Evolutionary conservation across 768 basidiomycete species (phyloP).

Genomic region (Naganishia randhawae): DNA sequence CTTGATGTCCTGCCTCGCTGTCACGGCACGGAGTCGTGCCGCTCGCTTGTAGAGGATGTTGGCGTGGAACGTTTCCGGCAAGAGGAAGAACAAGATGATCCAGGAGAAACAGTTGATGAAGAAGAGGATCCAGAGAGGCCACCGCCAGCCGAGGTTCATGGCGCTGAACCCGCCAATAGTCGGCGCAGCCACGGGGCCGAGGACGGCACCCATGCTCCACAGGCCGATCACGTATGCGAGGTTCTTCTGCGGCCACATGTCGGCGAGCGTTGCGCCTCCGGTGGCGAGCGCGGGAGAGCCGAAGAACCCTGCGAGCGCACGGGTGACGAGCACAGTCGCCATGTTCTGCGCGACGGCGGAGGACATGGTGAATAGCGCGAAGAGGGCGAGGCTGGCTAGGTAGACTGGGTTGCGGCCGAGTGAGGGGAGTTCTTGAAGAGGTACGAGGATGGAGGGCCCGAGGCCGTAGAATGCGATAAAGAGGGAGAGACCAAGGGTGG

Average conservation of each 20-base stretch:
- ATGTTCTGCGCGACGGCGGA: constrained; percentile 34
- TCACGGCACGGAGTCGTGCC: constrained; percentile 31
- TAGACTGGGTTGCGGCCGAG: constrained; percentile 37
- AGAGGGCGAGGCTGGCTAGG: constrained; percentile 35
- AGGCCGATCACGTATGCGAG: constrained; percentile 38
- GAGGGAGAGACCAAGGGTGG: constrained; percentile 38
- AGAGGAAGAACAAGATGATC: constrained; percentile 32
- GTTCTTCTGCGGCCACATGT: constrained; percentile 35
- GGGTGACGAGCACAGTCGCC: constrained; percentile 33
- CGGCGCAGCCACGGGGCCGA: constrained; percentile 37
- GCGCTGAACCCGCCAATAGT: constrained; percentile 37
- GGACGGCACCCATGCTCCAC: constrained; percentile 36
- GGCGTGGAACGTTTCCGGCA: constrained; percentile 38
- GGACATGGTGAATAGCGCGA: constrained; percentile 26
- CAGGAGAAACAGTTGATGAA: constrained; percentile 33
- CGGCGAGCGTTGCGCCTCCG: constrained; percentile 38
- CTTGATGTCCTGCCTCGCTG: constrained; percentile 33
- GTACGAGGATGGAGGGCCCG: constrained; percentile 38
- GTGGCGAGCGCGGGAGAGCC: constrained; percentile 39
- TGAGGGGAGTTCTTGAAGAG: constrained; percentile 39
- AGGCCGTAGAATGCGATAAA: constrained; percentile 33
- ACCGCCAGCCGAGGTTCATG: constrained; percentile 35
- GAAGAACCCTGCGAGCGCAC: constrained; percentile 38
- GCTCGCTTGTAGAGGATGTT: constrained; percentile 38
- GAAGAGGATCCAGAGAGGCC: constrained; percentile 38